Evolutionary conservation across 345 rosid genomes (phyloP).

Genomic region (Hevea brasiliensis): DNA sequence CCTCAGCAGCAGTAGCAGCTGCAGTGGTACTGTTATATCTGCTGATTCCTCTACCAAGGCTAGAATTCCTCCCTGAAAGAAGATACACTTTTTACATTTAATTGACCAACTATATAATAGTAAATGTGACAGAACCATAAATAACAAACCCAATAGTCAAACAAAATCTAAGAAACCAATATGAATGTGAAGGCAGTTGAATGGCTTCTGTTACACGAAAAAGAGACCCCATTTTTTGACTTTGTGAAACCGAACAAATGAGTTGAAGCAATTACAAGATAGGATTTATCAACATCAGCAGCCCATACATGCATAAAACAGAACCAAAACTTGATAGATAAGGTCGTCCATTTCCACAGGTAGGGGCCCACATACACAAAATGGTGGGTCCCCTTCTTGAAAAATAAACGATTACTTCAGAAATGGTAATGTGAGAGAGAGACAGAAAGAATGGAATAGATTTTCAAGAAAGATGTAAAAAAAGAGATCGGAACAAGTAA

Average conservation of each 20-base stretch:
- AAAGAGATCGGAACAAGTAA: neutral
- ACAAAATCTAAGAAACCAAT: neutral
- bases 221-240: neutral
- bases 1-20: conserved; percentile 56
- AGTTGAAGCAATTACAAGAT: neutral
- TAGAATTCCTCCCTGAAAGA: conserved; percentile 47
- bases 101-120: neutral
- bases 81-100: neutral
- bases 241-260: neutral
- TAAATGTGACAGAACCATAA: neutral
- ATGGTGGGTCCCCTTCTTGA: neutral
- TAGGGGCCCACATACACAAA: neutral
- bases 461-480: neutral
- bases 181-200: neutral
- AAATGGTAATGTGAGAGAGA: neutral
- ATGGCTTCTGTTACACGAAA: too few species aligned
- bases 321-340: neutral
- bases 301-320: too few species aligned
- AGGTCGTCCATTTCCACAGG: neutral
- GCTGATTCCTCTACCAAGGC: conserved; percentile 36
- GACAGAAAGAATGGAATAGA: neutral
- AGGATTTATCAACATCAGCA: neutral
- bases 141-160: neutral
- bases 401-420: neutral
- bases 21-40: conserved; percentile 37